Evolutionary conservation across 345 rosid genomes (phyloP).

Genomic region (Rhodomyrtus tomentosa): DNA sequence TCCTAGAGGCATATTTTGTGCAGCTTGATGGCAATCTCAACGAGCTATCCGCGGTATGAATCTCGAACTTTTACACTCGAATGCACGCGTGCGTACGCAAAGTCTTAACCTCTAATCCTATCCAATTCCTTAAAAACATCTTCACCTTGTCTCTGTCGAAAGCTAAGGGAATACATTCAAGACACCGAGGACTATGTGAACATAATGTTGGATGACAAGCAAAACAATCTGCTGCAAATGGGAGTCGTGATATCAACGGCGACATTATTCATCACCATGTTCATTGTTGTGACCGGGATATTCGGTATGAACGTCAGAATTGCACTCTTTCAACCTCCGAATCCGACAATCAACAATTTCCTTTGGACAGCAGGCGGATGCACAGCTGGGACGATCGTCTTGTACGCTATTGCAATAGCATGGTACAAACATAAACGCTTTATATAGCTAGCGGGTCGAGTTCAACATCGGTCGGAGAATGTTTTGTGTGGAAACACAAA

Average conservation of each 20-base stretch:
- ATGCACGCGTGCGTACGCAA: not conserved
- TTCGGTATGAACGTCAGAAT: constrained; percentile 69
- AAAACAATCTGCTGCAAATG: not conserved
- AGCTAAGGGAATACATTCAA: constrained; percentile 33
- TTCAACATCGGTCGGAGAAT: not conserved
- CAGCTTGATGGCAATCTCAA: constrained; percentile 30
- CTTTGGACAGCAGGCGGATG: not conserved
- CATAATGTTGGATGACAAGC: constrained; percentile 15
- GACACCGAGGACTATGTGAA: constrained; percentile 32
- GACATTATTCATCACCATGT: constrained; percentile 49
- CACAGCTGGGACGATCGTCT: not conserved
- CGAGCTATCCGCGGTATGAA: constrained; percentile 25
- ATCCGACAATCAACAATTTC: not conserved
- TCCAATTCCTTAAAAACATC: not conserved
- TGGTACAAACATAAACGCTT: not conserved
- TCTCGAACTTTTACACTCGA: not conserved
- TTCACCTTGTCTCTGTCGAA: not conserved
- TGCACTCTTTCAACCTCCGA: not conserved
- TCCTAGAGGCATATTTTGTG: constrained; percentile 35
- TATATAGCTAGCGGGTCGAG: not conserved
- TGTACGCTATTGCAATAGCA: not conserved
- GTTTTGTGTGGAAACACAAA: not conserved
- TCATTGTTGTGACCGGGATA: constrained; percentile 49
- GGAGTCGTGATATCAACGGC: constrained; percentile 62
- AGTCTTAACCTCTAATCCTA: not conserved